Evolutionary conservation across 768 basidiomycete genomes (phyloP).

Genomic region (Mycena capillaripes): DNA sequence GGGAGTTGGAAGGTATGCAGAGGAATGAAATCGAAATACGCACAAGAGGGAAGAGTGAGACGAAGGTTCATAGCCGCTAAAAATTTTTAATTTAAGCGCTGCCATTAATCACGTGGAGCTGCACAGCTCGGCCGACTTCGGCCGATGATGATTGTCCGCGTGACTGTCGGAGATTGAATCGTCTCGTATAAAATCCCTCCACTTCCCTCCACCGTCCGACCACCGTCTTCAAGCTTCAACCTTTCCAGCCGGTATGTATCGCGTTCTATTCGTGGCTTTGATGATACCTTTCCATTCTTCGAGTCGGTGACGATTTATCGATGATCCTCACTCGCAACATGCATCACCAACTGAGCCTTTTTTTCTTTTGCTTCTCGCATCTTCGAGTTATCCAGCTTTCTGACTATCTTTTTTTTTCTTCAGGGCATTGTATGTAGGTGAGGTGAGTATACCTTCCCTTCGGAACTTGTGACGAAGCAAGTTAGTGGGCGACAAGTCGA

Average conservation of each 20-base stretch:
- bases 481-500: constrained; percentile 53
- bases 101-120: not conserved
- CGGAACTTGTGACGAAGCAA: constrained; percentile 47
- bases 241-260: constrained; percentile 12
- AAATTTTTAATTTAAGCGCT: not conserved
- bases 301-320: constrained; percentile 77
- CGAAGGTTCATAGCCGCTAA: not conserved
- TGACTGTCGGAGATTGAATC: not conserved
- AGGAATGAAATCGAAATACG: constrained; percentile 17
- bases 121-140: not conserved
- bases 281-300: constrained; percentile 50
- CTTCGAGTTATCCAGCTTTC: constrained; percentile 12
- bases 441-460: constrained; percentile 30
- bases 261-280: constrained; percentile 12
- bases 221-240: not conserved
- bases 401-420: constrained; percentile 19
- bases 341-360: constrained; percentile 75
- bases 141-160: not conserved
- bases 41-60: not conserved
- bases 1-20: constrained; percentile 1
- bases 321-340: constrained; percentile 86
- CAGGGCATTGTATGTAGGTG: constrained; percentile 1
- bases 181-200: not conserved
- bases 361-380: constrained; percentile 29
- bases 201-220: not conserved